A percentile compares a stretch with the other conserved stretches of the same genome.
Conservation (phyloP, 352 stramenopile species). For the Globisporangium paroecandrum region DNA sequence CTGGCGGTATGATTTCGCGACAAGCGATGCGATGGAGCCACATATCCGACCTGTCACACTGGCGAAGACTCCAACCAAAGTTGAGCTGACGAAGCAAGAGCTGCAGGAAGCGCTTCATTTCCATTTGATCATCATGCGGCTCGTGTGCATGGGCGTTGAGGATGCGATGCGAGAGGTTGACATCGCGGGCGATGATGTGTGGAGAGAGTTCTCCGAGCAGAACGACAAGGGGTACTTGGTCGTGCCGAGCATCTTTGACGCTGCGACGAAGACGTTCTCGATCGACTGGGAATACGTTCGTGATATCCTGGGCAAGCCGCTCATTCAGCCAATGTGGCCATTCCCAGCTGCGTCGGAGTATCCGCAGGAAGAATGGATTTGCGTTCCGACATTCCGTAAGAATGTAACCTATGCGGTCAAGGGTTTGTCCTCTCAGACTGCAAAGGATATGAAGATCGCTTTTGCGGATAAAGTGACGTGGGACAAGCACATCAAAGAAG, state of each 20-base stretch:
- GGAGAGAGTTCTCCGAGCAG: slow-evolving; percentile 80
- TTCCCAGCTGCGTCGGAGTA: slow-evolving; percentile 27
- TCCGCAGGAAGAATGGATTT: slow-evolving; percentile 58
- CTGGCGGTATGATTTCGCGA: slow-evolving; percentile 83
- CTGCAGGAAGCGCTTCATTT: slow-evolving; percentile 66
- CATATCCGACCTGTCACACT: slow-evolving; percentile 60
- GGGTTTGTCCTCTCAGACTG: slow-evolving; percentile 33
- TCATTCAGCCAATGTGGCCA: slow-evolving; percentile 73
- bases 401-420: slow-evolving; percentile 76
- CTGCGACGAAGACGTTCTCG: slow-evolving; percentile 5
- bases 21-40: slow-evolving; percentile 66
- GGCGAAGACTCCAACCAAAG: slow-evolving; percentile 35
- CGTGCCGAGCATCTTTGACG: slow-evolving; percentile 37
- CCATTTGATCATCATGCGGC: slow-evolving; percentile 74
- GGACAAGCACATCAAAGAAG: slow-evolving; percentile 52
- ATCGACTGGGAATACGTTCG: slow-evolving; percentile 69
- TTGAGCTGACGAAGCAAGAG: slow-evolving; percentile 51
- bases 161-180: slow-evolving; percentile 70
- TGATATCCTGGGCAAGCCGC: slow-evolving; percentile 55
- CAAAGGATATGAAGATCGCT: slow-evolving; percentile 41
- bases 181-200: slow-evolving; percentile 52
- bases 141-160: slow-evolving; percentile 73
- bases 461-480: slow-evolving; percentile 49
- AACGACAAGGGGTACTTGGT: slow-evolving; percentile 89
- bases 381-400: slow-evolving; percentile 57